Evolutionary conservation across 768 basidiomycete genomes (phyloP), one percentile per base, ranked within the genome.

Genomic region (Myochromella boudieri): DNA sequence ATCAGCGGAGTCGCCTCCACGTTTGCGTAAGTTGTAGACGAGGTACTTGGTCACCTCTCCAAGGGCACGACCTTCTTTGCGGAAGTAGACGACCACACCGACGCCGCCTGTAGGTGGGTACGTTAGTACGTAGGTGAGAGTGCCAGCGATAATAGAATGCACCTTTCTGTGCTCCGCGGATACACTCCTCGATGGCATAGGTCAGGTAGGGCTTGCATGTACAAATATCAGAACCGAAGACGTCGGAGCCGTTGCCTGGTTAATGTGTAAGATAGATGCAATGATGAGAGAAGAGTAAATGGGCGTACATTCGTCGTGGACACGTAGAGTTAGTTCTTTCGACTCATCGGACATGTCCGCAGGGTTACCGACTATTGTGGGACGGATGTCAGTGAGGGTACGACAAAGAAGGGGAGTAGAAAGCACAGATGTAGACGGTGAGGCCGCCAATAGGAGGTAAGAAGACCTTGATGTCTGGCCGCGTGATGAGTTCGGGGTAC

Each of bases 41-140:
- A 95, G 81, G 67, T 94, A 92, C 82, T 92, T 93, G 36, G 91
- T 92, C 10, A 95, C 93, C 66, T 97, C 95, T 2, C 95, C 95
- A 1, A 97, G 74, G 0, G 92, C 92, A 32, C 95, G 80, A 9
- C 94, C 94, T 66, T 95, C 92, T 62, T 95, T 94, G 45, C 93
- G 77, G 79, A 95, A 95, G 68, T 97, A 97, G 8, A 95, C 85
- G 14, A 95, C 89, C 21, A 93, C 78, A 15, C 95, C 95, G 20
- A 97, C 91, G 20, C 95, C 95, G 3, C 91, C 91, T 60, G 39
- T 22, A n/a, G 10, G 17, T 21, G 39, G 31, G 14, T 24, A 37
- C 22, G 18, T 24, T 18, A 31, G 12, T 29, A n/a, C 11, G 21
- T 43, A 11, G 37, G 24, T 40, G 32, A 26, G 32, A 11, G 15